Percentiles rank a stretch among this genome's conserved stretches.
These are phyloP conservation scores for Chytriomyces sp. DNA, from an alignment of 192 early-diverging fungal species.

Conservation along the genomic window DNA sequence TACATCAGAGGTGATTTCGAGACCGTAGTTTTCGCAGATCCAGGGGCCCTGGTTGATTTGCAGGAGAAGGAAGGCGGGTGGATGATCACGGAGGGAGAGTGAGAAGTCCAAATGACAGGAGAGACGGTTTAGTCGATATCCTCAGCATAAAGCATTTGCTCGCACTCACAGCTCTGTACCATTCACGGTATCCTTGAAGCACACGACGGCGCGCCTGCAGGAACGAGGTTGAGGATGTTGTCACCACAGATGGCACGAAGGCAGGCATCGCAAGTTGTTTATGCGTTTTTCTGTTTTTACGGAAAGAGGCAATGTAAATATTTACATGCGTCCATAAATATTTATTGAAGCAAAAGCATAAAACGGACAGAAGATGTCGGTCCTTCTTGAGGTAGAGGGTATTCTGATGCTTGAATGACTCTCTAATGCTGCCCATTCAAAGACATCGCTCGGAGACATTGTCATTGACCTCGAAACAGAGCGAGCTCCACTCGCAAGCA, in stretches of 20 bases:
- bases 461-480: conserved; percentile 84
- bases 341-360: too few species aligned
- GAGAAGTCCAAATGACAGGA: background rate
- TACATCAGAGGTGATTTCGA: conserved; percentile 69
- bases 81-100: background rate
- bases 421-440: conserved; percentile 75
- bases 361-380: too few species aligned
- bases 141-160: background rate
- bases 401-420: background rate
- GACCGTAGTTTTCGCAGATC: conserved; percentile 42
- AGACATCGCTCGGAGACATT: conserved; percentile 90
- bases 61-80: background rate
- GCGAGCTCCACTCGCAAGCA: conserved; percentile 68
- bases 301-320: too few species aligned
- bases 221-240: conserved; percentile 26
- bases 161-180: conserved; percentile 19
- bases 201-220: conserved; percentile 32
- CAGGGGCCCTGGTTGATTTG: conserved; percentile 26
- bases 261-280: too few species aligned
- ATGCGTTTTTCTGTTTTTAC: too few species aligned
- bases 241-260: conserved; percentile 14
- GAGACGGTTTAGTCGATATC: background rate
- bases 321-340: too few species aligned
- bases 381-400: too few species aligned
- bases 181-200: conserved; percentile 26